Evolutionary conservation across 495 filamentous ascomycete species (phyloP).

Genomic region (Trichoderma orchidacearum): DNA sequence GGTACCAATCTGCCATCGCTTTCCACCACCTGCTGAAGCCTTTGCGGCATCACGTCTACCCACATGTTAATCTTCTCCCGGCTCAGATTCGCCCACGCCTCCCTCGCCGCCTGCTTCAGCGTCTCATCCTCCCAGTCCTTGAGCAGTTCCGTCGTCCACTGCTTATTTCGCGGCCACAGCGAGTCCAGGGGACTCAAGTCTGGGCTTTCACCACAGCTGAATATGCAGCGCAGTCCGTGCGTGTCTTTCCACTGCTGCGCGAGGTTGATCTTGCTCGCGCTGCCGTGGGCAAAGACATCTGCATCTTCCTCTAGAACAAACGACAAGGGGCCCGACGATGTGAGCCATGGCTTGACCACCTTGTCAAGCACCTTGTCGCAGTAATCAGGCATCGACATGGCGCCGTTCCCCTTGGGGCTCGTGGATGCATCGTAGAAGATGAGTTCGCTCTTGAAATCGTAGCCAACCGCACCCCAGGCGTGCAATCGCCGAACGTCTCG

Average conservation of each 20-base stretch:
- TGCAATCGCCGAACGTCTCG: background rate
- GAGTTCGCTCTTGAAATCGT: conserved; percentile 3
- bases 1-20: background rate
- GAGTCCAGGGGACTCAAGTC: conserved; percentile 2
- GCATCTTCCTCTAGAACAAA: conserved; percentile 1
- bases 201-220: conserved; percentile 2
- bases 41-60: conserved; percentile 2
- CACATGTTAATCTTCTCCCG: conserved; percentile 2
- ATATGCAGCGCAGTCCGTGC: background rate
- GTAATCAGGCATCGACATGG: conserved; percentile 1
- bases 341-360: conserved; percentile 1
- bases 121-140: background rate
- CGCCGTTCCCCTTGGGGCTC: background rate
- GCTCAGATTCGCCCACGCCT: background rate
- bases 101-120: background rate
- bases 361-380: conserved; percentile 1
- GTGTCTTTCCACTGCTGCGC: conserved; percentile 3
- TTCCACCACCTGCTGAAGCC: conserved; percentile 1
- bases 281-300: conserved; percentile 1
- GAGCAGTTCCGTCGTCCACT: conserved; percentile 1
- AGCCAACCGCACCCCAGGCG: background rate
- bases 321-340: background rate
- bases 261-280: conserved; percentile 3
- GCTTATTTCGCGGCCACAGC: conserved; percentile 1
- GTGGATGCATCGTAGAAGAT: conserved; percentile 1